A percentile compares a stretch with the other conserved stretches of the same genome.
Conservation (phyloP, 2,329 filamentous ascomycete species). For the Tothia fuscella region DNA sequence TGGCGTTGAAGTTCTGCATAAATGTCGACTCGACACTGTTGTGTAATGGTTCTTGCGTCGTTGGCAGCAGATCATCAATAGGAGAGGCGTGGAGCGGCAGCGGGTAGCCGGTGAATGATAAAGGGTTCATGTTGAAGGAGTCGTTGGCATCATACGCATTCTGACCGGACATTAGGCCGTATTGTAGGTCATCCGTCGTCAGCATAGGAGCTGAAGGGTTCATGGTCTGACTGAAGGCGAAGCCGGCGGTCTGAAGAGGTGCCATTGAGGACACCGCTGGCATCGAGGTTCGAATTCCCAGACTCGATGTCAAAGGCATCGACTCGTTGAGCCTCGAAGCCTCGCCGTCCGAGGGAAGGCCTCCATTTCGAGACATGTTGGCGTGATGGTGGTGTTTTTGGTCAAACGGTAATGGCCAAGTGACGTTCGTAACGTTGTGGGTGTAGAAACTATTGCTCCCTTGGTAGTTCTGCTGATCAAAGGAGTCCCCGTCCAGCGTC, state of each 20-base stretch:
- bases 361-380: constrained; percentile 20
- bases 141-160: not conserved
- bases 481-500: constrained; percentile 29
- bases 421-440: constrained; percentile 20
- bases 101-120: constrained; percentile 6
- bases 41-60: constrained; percentile 24
- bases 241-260: constrained; percentile 19
- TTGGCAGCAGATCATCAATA: constrained; percentile 34
- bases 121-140: not conserved
- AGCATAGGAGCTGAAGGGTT: constrained; percentile 17
- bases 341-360: constrained; percentile 2
- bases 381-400: constrained; percentile 22
- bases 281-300: constrained; percentile 8
- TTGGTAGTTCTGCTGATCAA: constrained; percentile 25
- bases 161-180: constrained; percentile 5
- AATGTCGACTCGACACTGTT: constrained; percentile 28
- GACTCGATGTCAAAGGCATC: constrained; percentile 13
- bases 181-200: constrained; percentile 11
- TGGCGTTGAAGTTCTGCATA: constrained; percentile 35
- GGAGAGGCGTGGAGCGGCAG: constrained; percentile 32
- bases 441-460: constrained; percentile 18
- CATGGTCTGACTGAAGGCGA: constrained; percentile 18
- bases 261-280: constrained; percentile 3
- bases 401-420: constrained; percentile 28
- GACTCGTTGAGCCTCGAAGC: constrained; percentile 6